Percentiles rank a stretch among this genome's conserved stretches.
phyloP scores from a whole-genome alignment of 2,329 filamentous ascomycete genomes.

The Colletotrichum sp. region DNA sequence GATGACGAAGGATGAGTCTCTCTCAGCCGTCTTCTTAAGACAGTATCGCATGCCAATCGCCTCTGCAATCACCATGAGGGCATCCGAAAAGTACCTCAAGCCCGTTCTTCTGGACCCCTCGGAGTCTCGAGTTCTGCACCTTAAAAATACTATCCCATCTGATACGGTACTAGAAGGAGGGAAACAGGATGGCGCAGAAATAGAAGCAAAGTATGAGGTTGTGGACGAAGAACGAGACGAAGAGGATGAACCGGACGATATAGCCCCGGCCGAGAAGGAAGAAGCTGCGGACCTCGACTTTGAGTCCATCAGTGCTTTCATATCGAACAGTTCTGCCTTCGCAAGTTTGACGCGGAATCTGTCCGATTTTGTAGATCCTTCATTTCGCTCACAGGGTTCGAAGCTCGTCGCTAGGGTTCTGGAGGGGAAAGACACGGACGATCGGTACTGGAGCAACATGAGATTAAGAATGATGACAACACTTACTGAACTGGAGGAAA shows the following conservation, averaged over 20 bases:
- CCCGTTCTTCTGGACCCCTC: background rate
- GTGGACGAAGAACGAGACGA: background rate
- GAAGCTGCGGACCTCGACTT: background rate
- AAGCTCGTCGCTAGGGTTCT: background rate
- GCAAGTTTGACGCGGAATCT: background rate
- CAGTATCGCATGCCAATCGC: background rate
- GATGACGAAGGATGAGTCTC: background rate
- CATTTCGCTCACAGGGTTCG: background rate
- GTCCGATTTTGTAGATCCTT: background rate
- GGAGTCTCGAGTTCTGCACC: background rate
- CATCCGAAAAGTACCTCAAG: background rate
- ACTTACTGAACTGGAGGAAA: background rate
- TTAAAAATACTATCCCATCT: rapidly evolving
- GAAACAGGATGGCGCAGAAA: background rate
- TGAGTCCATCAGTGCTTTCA: background rate
- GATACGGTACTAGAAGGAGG: background rate
- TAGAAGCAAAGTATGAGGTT: background rate
- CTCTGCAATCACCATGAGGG: background rate
- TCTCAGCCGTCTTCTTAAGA: background rate
- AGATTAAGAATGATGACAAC: background rate
- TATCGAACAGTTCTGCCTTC: background rate
- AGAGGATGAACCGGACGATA: background rate
- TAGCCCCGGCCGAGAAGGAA: background rate
- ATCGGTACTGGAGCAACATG: background rate
- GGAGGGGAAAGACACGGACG: background rate